A percentile compares a stretch with the other conserved stretches of the same genome.
These are phyloP conservation scores for Pythium grandisporangium DNA, from an alignment of 352 stramenopile species.

Conservation along the genomic window DNA sequence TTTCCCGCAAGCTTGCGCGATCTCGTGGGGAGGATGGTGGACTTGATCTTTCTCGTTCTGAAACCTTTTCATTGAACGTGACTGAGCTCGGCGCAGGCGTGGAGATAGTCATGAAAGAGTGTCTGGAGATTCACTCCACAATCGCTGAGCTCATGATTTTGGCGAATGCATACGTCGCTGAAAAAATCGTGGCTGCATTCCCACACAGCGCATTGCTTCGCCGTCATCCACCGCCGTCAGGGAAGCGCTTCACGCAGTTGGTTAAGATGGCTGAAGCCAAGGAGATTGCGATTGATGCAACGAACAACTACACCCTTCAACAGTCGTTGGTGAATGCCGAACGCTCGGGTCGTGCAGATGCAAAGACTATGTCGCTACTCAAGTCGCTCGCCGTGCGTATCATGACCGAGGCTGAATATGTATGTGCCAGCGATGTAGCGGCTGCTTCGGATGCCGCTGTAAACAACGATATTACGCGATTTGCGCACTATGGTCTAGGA, in stretches of 20 bases:
- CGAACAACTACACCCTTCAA: conserved; percentile 78
- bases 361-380: conserved; percentile 81
- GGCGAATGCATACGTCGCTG: conserved; percentile 85
- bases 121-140: conserved; percentile 90
- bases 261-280: conserved; percentile 61
- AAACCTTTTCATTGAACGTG: conserved; percentile 81
- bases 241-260: conserved; percentile 68
- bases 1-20: conserved; percentile 48
- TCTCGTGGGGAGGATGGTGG: conserved; percentile 56
- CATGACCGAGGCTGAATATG: conserved; percentile 94
- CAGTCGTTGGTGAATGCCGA: conserved; percentile 57
- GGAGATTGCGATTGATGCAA: conserved; percentile 61
- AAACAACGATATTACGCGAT: conserved; percentile 45
- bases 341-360: conserved; percentile 44
- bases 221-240: conserved; percentile 72
- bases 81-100: conserved; percentile 63
- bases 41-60: conserved; percentile 71
- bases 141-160: conserved; percentile 94
- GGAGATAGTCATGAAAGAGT: conserved; percentile 85
- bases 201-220: conserved; percentile 81
- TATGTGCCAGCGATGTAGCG: conserved; percentile 81
- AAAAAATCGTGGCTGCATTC: conserved; percentile 71
- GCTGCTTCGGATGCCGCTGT: conserved; percentile 31
- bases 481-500: conserved; percentile 84
- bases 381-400: conserved; percentile 90